phyloP scores from a whole-genome alignment of 108 stramenopile species.

The Hondaea fermentalgiana region DNA sequence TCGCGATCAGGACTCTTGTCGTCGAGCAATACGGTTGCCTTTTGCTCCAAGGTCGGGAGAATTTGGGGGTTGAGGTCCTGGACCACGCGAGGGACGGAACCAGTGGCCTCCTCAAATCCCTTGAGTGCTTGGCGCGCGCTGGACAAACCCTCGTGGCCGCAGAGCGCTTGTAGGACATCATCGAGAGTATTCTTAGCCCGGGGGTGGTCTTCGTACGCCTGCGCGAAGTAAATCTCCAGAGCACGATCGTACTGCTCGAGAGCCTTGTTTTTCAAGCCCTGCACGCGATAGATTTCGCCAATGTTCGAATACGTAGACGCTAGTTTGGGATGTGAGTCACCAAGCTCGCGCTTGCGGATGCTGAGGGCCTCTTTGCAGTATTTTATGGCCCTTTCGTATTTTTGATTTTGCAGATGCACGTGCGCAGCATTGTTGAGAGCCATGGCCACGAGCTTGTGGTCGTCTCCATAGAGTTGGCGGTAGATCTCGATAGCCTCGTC shows the following conservation, averaged over 20 bases:
- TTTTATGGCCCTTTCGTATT: not conserved
- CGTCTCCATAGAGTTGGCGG: not conserved
- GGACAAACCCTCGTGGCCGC: not conserved
- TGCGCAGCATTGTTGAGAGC: not conserved
- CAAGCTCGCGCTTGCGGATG: not conserved
- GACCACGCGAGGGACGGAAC: not conserved
- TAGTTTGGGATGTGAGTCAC: not conserved
- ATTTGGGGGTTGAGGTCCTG: not conserved
- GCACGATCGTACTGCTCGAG: not conserved
- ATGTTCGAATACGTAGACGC: not conserved
- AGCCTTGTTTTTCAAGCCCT: not conserved
- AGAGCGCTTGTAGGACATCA: not conserved
- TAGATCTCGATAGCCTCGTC: not conserved
- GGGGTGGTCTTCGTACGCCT: not conserved
- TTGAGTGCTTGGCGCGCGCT: not conserved
- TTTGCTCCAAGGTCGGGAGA: not conserved
- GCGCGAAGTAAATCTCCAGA: not conserved
- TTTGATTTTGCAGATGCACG: not conserved
- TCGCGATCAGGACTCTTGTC: not conserved
- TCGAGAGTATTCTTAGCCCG: not conserved
- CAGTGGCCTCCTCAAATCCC: not conserved
- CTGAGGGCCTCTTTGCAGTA: not conserved
- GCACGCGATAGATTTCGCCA: not conserved
- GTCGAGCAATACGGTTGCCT: not conserved
- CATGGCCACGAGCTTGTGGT: not conserved